Conservation (phyloP, 371 early-diverging fungal genomes). For the Lichtheimia ornata region DNA sequence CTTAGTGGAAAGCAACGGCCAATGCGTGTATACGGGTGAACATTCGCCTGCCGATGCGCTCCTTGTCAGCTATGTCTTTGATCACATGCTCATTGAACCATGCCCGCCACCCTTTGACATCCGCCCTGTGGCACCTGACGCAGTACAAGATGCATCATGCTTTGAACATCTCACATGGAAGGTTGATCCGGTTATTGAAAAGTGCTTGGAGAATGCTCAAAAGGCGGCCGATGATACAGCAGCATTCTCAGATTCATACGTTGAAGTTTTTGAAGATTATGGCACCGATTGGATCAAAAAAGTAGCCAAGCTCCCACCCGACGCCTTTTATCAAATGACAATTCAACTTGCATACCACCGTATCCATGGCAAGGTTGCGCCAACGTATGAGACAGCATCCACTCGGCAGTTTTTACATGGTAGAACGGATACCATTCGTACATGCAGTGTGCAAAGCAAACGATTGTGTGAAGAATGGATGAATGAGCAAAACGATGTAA, state of each 20-base stretch:
- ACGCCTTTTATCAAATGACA: slow-evolving; percentile 88
- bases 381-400: slow-evolving; percentile 85
- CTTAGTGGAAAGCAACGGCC: slow-evolving; percentile 68
- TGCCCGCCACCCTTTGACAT: slow-evolving; percentile 15
- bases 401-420: slow-evolving; percentile 81
- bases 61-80: slow-evolving; percentile 61
- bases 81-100: slow-evolving; percentile 46
- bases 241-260: slow-evolving; percentile 63
- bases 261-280: slow-evolving; percentile 59
- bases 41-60: slow-evolving; percentile 79
- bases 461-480: slow-evolving; percentile 63
- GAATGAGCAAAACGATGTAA: slow-evolving; percentile 17
- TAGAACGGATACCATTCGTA: slow-evolving; percentile 86
- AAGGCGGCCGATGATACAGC: slow-evolving; percentile 49
- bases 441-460: slow-evolving; percentile 64
- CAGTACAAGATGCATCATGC: slow-evolving; percentile 3
- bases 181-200: slow-evolving; percentile 39
- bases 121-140: neutral
- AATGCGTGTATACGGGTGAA: slow-evolving; percentile 67
- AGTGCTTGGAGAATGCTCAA: slow-evolving; percentile 54
- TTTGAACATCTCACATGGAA: slow-evolving; percentile 5
- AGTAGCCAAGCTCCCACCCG: slow-evolving; percentile 73
- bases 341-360: slow-evolving; percentile 84
- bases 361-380: slow-evolving; percentile 58
- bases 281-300: slow-evolving; percentile 55